phyloP scores from a whole-genome alignment of 2,329 filamentous ascomycete species.

The Rhynchosporium secalis region DNA sequence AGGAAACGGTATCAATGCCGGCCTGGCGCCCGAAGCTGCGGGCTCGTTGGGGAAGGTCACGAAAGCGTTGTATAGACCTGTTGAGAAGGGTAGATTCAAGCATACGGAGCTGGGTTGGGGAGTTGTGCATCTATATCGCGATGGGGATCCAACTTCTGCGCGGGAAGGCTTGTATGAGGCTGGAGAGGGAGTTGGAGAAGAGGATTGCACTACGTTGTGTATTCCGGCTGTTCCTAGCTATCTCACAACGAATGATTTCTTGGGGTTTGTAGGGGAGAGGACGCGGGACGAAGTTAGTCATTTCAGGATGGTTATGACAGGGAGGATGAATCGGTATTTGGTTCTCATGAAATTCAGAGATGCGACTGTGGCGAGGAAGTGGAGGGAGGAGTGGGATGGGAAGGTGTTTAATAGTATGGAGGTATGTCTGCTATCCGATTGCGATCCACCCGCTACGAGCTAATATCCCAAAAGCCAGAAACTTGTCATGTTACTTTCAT shows the following conservation, averaged over 20 bases:
- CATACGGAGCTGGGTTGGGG: constrained; percentile 86
- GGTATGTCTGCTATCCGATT: constrained; percentile 49
- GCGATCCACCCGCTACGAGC: neutral
- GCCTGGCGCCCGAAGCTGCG: constrained; percentile 55
- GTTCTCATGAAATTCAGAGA: constrained; percentile 92
- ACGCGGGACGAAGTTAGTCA: constrained; percentile 87
- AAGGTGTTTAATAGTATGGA: constrained; percentile 91
- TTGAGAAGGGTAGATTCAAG: constrained; percentile 53
- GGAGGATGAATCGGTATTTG: constrained; percentile 86
- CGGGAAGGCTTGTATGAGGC: constrained; percentile 43
- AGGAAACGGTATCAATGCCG: constrained; percentile 32
- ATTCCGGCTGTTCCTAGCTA: constrained; percentile 94
- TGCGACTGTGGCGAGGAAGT: constrained; percentile 70
- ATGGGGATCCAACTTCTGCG: constrained; percentile 70
- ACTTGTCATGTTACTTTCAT: constrained; percentile 95
- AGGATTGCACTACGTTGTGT: constrained; percentile 81
- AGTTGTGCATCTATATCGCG: constrained; percentile 89
- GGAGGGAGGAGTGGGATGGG: constrained; percentile 87
- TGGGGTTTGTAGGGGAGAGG: constrained; percentile 87
- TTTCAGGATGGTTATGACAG: constrained; percentile 91
- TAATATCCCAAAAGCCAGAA: constrained; percentile 63
- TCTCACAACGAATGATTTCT: constrained; percentile 84
- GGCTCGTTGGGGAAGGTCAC: constrained; percentile 58
- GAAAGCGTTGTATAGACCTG: constrained; percentile 75
- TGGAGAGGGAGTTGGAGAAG: constrained; percentile 28